These are phyloP conservation scores for Sugiyamaella novakii DNA, from an alignment of 1,139 yeast genomes.

Conservation along the genomic window DNA sequence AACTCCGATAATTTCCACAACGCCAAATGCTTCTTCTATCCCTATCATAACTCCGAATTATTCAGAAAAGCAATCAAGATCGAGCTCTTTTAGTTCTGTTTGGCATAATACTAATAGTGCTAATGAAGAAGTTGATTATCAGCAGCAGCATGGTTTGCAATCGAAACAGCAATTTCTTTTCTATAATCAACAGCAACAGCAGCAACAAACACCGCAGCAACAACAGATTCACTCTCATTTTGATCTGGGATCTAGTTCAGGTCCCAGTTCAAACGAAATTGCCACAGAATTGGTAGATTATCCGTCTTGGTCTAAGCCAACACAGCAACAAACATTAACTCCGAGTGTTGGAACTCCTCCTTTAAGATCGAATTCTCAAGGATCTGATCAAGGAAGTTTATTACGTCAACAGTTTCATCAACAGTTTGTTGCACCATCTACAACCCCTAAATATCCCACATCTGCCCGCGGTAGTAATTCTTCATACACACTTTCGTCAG, in stretches of 20 bases:
- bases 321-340: constrained; percentile 8
- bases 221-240: background rate
- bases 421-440: constrained; percentile 13
- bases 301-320: constrained; percentile 10
- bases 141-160: background rate
- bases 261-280: constrained; percentile 4
- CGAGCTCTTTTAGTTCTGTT: constrained; percentile 32
- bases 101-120: constrained; percentile 23
- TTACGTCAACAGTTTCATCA: constrained; percentile 10
- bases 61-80: constrained; percentile 27
- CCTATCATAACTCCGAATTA: constrained; percentile 1
- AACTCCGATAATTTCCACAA: constrained; percentile 1
- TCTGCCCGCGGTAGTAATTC: constrained; percentile 20
- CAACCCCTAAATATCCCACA: constrained; percentile 24
- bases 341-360: constrained; percentile 24
- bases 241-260: too few species aligned
- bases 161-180: constrained; percentile 8
- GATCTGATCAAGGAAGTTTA: constrained; percentile 19
- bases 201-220: background rate
- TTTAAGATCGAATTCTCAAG: constrained; percentile 21
- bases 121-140: constrained; percentile 9
- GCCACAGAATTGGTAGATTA: constrained; percentile 15
- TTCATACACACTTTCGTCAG: constrained; percentile 63
- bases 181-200: constrained; percentile 5
- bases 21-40: background rate